Conservation (phyloP, 495 filamentous ascomycete genomes). For the Penicillium argentinense region DNA sequence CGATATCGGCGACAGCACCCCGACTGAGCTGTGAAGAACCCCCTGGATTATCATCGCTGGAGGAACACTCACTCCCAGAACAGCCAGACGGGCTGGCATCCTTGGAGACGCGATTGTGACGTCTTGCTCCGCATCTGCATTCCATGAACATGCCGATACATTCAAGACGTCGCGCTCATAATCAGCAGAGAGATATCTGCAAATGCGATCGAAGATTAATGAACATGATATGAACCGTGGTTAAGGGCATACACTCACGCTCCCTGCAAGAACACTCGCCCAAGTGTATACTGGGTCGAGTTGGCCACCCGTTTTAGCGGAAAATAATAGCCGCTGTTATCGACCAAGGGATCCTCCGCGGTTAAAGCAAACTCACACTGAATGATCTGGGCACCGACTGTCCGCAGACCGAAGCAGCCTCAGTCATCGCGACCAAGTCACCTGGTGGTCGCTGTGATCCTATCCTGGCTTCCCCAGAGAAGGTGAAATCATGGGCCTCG, state of each 20-base stretch:
- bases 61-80: conserved; percentile 8
- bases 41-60: not conserved
- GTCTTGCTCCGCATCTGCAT: conserved; percentile 12
- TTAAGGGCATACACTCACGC: conserved; percentile 26
- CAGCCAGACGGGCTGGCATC: conserved; percentile 4
- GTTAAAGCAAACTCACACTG: conserved; percentile 53
- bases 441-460: conserved; percentile 17
- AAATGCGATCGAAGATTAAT: conserved; percentile 4
- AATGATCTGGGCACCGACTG: conserved; percentile 21
- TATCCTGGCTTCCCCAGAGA: conserved; percentile 17
- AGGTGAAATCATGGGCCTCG: conserved; percentile 22
- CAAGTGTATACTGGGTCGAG: conserved; percentile 60
- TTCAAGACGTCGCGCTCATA: conserved; percentile 60
- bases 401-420: conserved; percentile 15
- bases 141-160: conserved; percentile 22
- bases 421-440: conserved; percentile 13
- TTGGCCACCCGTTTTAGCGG: conserved; percentile 55
- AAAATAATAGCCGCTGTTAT: conserved; percentile 54
- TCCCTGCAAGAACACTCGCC: conserved; percentile 70
- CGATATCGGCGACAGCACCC: conserved; percentile 26
- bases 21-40: conserved; percentile 27
- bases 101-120: conserved; percentile 12
- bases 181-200: conserved; percentile 60
- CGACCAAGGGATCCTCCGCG: conserved; percentile 54
- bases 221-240: not conserved